phyloP scores from a whole-genome alignment of 2,329 filamentous ascomycete species.

The Delphinella strobiligena region DNA sequence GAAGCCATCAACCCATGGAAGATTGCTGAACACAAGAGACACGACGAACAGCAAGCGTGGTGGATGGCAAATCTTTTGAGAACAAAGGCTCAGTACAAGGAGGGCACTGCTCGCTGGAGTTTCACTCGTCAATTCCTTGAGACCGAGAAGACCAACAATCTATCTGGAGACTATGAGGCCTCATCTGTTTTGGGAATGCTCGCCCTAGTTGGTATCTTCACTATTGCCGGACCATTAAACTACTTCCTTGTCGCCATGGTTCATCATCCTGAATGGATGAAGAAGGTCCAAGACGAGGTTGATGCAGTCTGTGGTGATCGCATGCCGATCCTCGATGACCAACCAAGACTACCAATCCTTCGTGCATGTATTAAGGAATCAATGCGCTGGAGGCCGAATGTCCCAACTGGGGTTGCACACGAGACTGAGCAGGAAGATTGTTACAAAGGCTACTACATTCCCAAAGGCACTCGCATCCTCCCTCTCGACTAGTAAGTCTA shows the following conservation, averaged over 20 bases:
- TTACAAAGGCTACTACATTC: constrained; percentile 42
- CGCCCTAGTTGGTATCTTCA: constrained; percentile 23
- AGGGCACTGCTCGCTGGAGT: constrained; percentile 28
- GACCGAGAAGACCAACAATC: constrained; percentile 21
- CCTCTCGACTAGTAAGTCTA: constrained; percentile 42
- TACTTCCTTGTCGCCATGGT: constrained; percentile 30
- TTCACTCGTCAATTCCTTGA: constrained; percentile 32
- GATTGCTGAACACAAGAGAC: constrained; percentile 38
- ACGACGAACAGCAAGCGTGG: constrained; percentile 41
- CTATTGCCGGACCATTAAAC: constrained; percentile 19
- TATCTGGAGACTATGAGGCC: constrained; percentile 24
- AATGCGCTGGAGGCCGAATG: constrained; percentile 36
- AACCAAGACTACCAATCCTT: constrained; percentile 19
- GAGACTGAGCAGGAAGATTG: constrained; percentile 39
- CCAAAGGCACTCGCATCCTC: constrained; percentile 40
- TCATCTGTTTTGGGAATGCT: constrained; percentile 24
- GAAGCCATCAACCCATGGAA: constrained; percentile 42
- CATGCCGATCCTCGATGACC: constrained; percentile 29
- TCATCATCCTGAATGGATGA: constrained; percentile 37
- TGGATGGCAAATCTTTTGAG: constrained; percentile 37
- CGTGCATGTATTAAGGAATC: constrained; percentile 23
- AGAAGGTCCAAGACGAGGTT: constrained; percentile 32
- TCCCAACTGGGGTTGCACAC: constrained; percentile 44
- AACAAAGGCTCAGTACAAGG: constrained; percentile 27
- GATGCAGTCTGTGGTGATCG: constrained; percentile 32